Conservation (phyloP, 495 filamentous ascomycete genomes). For the Neurospora cerealis region DNA sequence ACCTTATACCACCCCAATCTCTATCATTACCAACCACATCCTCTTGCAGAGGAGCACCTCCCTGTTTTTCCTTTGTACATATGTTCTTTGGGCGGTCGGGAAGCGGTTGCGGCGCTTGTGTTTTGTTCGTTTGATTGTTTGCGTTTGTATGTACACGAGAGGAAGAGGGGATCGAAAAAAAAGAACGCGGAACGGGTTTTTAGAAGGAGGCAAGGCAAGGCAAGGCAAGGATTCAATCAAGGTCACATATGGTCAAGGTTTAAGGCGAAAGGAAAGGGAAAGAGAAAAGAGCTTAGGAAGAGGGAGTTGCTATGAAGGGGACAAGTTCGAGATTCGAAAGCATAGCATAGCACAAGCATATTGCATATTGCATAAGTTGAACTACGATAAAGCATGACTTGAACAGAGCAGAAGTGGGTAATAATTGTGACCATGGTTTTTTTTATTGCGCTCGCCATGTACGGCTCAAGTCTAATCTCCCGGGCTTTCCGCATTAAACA, state of each 20-base stretch:
- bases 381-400: not conserved
- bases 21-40: not conserved
- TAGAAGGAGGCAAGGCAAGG: not conserved
- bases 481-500: not conserved
- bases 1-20: not conserved
- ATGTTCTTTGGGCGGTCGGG: not conserved
- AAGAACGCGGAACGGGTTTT: not conserved
- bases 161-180: not conserved
- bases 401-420: not conserved
- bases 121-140: not conserved
- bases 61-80: not conserved
- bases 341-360: not conserved
- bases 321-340: not conserved
- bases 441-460: not conserved
- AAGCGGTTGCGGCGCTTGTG: not conserved
- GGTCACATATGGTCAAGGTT: not conserved
- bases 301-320: not conserved
- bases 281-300: not conserved
- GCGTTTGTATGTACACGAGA: not conserved
- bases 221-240: not conserved
- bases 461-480: not conserved
- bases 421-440: not conserved
- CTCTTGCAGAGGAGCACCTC: not conserved
- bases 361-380: not conserved
- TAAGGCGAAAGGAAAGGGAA: not conserved